These are phyloP conservation scores for Plectosphaerella cucumerina DNA, from an alignment of 2,329 filamentous ascomycete species.

Conservation along the genomic window DNA sequence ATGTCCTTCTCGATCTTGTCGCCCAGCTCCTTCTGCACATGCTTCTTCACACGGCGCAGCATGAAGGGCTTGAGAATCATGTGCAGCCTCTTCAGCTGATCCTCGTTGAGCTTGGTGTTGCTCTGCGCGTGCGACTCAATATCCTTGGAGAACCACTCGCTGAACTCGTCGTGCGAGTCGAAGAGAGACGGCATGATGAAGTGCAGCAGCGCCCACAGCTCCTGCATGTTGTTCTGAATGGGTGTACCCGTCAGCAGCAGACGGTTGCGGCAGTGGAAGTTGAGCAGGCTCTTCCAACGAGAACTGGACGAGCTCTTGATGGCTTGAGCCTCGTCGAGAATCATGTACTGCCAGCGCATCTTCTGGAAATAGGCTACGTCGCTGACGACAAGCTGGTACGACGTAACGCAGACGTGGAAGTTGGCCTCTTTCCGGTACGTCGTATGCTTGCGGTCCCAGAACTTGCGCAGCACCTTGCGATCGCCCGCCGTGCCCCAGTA, in stretches of 20 bases:
- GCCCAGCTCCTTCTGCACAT: constrained; percentile 96
- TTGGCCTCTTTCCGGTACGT: constrained; percentile 91
- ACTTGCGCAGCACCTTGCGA: constrained; percentile 93
- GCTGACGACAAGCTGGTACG: constrained; percentile 93
- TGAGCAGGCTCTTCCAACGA: constrained; percentile 91
- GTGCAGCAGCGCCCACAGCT: constrained; percentile 94
- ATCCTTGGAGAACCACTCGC: constrained; percentile 91
- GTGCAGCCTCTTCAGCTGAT: constrained; percentile 92
- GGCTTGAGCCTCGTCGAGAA: constrained; percentile 95
- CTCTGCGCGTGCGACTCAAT: constrained; percentile 98
- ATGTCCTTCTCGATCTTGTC: constrained; percentile 98
- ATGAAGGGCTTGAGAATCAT: constrained; percentile 99
- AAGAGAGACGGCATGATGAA: constrained; percentile 99
- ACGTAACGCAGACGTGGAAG: constrained; percentile 95
- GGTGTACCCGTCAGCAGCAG: constrained; percentile 92
- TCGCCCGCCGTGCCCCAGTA: constrained; percentile 97
- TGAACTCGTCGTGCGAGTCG: constrained; percentile 89
- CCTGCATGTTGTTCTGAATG: constrained; percentile 99
- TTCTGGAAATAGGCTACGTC: constrained; percentile 98
- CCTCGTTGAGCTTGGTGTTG: constrained; percentile 99
- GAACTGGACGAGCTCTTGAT: constrained; percentile 98
- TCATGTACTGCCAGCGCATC: constrained; percentile 99
- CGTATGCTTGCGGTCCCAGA: constrained; percentile 97
- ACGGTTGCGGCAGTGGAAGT: constrained; percentile 93
- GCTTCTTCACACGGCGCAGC: constrained; percentile 98